These are phyloP conservation scores for Pulveroboletus ravenelii DNA, from an alignment of 768 basidiomycete genomes.

Conservation along the genomic window DNA sequence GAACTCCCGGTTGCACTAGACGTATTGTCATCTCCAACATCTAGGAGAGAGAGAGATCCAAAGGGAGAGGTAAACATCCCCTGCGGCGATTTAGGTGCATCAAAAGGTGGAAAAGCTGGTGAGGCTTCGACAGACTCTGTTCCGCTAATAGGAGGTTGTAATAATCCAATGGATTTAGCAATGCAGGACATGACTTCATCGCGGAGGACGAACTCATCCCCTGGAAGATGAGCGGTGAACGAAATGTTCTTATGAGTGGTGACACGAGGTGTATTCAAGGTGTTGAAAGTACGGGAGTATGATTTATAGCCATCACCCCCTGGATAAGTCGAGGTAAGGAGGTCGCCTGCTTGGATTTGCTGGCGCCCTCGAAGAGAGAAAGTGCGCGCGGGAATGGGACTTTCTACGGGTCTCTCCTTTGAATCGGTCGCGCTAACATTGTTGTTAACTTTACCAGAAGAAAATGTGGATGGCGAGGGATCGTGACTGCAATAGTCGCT, in stretches of 20 bases:
- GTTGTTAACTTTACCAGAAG: conserved; percentile 19
- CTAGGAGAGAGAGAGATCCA: conserved; percentile 67
- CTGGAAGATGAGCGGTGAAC: conserved; percentile 28
- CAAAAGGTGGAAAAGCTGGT: conserved; percentile 53
- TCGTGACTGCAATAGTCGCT: conserved; percentile 51
- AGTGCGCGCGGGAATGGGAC: conserved; percentile 21
- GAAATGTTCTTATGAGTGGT: conserved; percentile 26
- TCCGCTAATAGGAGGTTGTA: conserved; percentile 78
- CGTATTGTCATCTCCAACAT: conserved; percentile 62
- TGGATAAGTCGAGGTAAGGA: conserved; percentile 54
- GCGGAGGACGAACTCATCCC: conserved; percentile 87
- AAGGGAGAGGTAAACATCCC: conserved; percentile 60
- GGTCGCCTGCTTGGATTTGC: conserved; percentile 72
- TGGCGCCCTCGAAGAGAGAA: conserved; percentile 36
- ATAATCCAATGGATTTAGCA: conserved; percentile 91
- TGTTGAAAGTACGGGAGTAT: conserved; percentile 43
- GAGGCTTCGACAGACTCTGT: conserved; percentile 63
- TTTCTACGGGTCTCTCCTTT: conserved; percentile 24
- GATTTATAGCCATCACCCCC: conserved; percentile 44
- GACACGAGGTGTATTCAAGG: conserved; percentile 48
- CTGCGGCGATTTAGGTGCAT: conserved; percentile 30
- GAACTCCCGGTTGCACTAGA: conserved; percentile 64
- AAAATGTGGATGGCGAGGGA: conserved; percentile 14
- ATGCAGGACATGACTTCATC: conserved; percentile 98
- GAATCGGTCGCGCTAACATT: conserved; percentile 13